Conservation (phyloP, 2,329 filamentous ascomycete genomes). For the Xylaria polymorpha region DNA sequence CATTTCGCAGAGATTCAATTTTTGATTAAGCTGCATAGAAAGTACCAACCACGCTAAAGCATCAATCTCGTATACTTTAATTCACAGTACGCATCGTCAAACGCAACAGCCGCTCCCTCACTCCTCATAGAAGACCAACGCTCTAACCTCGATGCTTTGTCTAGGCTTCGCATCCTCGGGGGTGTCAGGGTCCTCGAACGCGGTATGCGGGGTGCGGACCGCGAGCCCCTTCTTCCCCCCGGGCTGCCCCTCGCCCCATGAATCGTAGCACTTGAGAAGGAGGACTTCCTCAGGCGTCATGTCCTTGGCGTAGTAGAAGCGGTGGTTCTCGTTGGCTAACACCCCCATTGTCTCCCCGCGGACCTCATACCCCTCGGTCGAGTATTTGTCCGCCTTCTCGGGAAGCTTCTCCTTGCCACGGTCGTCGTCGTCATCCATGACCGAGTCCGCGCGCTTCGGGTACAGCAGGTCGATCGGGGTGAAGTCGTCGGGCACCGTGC, state of each 20-base stretch:
- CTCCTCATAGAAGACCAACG: conserved; percentile 69
- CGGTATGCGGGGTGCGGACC: conserved; percentile 63
- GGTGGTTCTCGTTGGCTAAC: conserved; percentile 66
- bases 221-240: conserved; percentile 55
- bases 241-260: conserved; percentile 54
- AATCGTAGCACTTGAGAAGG: conserved; percentile 67
- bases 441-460: conserved; percentile 55
- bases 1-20: not conserved
- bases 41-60: not conserved
- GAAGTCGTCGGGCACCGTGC: conserved; percentile 67
- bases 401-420: conserved; percentile 64
- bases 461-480: conserved; percentile 72
- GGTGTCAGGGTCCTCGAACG: conserved; percentile 66
- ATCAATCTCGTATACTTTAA: not conserved
- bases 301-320: conserved; percentile 74
- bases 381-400: conserved; percentile 57
- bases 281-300: conserved; percentile 68
- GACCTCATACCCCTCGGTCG: conserved; percentile 70
- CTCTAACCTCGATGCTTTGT: conserved; percentile 74
- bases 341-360: conserved; percentile 71
- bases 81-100: not conserved
- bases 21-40: not conserved
- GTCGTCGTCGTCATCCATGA: conserved; percentile 56
- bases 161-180: conserved; percentile 58
- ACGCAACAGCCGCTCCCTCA: not conserved